A percentile compares a stretch with the other conserved stretches of the same genome.
phyloP scores from a whole-genome alignment of 495 filamentous ascomycete genomes.

The Penicillium ucsense region DNA sequence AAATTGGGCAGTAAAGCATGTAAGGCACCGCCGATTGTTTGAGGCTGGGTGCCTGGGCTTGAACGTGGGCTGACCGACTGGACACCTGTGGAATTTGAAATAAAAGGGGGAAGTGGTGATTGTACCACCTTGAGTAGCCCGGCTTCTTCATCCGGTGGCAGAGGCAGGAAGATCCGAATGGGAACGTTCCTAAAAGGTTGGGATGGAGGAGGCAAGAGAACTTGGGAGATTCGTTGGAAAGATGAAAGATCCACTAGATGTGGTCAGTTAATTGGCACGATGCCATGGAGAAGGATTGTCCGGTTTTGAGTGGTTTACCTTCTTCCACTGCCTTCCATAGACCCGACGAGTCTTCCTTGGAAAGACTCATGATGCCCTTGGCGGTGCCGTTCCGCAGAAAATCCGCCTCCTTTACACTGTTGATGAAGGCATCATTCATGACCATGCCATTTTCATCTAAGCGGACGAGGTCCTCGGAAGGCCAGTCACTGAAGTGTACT shows the following conservation, averaged over 20 bases:
- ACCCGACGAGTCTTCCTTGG: slow-evolving; percentile 74
- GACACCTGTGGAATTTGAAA: slow-evolving; percentile 15
- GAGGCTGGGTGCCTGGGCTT: slow-evolving; percentile 41
- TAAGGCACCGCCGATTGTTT: slow-evolving; percentile 77
- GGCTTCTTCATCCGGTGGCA: slow-evolving; percentile 38
- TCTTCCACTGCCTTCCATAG: slow-evolving; percentile 80
- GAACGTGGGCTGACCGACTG: slow-evolving; percentile 16
- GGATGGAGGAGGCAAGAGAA: slow-evolving; percentile 66
- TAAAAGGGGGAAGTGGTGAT: slow-evolving; percentile 48
- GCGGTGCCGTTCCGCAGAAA: slow-evolving; percentile 86
- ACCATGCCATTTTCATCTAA: slow-evolving; percentile 52
- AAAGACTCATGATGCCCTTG: slow-evolving; percentile 85
- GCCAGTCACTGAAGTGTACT: slow-evolving; percentile 72
- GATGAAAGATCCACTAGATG: slow-evolving; percentile 57
- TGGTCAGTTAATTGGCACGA: no score
- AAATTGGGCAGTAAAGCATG: slow-evolving; percentile 66
- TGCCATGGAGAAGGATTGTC: neutral
- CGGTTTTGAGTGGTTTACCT: slow-evolving; percentile 38
- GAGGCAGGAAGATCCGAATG: slow-evolving; percentile 78
- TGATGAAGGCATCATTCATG: slow-evolving; percentile 79
- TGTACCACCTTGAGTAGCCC: slow-evolving; percentile 60
- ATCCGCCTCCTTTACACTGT: slow-evolving; percentile 92
- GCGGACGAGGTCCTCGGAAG: slow-evolving; percentile 52
- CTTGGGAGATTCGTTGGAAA: slow-evolving; percentile 65
- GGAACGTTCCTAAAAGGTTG: slow-evolving; percentile 71